A percentile compares a stretch with the other conserved stretches of the same genome.
Conservation (phyloP, 139 green algal species). For the Picocystis salinarum region DNA sequence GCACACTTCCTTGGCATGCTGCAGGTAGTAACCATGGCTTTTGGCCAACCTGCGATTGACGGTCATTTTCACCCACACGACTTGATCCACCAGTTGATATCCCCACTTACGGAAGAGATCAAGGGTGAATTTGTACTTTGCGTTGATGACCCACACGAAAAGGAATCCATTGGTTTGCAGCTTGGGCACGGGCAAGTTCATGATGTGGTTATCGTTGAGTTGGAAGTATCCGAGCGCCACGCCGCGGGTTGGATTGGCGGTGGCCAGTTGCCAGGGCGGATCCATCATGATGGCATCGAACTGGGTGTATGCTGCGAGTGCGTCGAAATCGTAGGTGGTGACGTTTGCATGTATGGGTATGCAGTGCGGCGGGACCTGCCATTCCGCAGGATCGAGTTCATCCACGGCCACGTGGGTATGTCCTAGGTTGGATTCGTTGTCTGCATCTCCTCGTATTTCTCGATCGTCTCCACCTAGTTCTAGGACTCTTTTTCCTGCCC, state of each 20-base stretch:
- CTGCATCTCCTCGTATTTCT: too few species aligned
- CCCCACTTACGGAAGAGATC: constrained; percentile 78
- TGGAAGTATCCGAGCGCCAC: constrained; percentile 80
- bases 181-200: constrained; percentile 43
- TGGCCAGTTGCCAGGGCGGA: constrained; percentile 86
- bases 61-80: constrained; percentile 91
- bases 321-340: constrained; percentile 63
- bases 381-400: constrained; percentile 41
- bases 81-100: constrained; percentile 81
- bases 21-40: constrained; percentile 84
- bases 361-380: constrained; percentile 70
- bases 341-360: constrained; percentile 83
- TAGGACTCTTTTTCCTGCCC: too few species aligned
- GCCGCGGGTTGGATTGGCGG: constrained; percentile 71
- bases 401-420: too few species aligned
- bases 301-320: constrained; percentile 22
- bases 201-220: constrained; percentile 62
- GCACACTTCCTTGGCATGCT: constrained; percentile 83
- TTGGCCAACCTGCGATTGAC: constrained; percentile 77
- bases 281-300: constrained; percentile 86
- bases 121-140: constrained; percentile 75
- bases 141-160: constrained; percentile 93
- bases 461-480: too few species aligned
- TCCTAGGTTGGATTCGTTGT: too few species aligned
- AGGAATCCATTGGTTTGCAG: constrained; percentile 63